Conservation (phyloP, 2,329 filamentous ascomycete species). For the Venturia asperata region DNA sequence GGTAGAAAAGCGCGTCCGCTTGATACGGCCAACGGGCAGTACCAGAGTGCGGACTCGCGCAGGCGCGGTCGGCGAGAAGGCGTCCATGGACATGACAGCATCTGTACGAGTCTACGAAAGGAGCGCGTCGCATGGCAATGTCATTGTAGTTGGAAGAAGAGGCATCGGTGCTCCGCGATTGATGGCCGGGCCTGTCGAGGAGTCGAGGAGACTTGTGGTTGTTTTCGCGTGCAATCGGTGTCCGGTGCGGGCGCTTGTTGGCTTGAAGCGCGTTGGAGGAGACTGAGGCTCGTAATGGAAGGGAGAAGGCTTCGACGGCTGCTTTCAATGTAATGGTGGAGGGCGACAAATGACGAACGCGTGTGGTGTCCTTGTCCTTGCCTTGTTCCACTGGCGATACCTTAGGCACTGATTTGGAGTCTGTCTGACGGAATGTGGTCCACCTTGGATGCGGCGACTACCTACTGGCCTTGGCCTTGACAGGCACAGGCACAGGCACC, state of each 20-base stretch:
- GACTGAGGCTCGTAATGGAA: neutral
- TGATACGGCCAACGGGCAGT: conserved; percentile 80
- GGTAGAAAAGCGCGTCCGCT: conserved; percentile 66
- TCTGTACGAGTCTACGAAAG: conserved; percentile 6
- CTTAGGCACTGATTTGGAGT: neutral
- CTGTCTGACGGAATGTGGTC: neutral
- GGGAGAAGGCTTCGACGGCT: too few species aligned
- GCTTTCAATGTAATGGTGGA: neutral
- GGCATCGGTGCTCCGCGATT: neutral
- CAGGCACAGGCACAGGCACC: too few species aligned
- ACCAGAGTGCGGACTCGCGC: conserved; percentile 84
- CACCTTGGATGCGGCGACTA: neutral
- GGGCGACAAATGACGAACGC: neutral
- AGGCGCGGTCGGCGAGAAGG: conserved; percentile 82
- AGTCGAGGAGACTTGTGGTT: neutral
- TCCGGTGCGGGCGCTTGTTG: too few species aligned
- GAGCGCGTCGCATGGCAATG: neutral
- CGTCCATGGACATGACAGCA: conserved; percentile 68
- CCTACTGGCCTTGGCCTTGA: too few species aligned
- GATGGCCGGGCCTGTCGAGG: neutral
- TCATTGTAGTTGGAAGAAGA: neutral
- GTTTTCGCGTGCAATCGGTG: neutral
- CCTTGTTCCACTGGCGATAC: neutral
- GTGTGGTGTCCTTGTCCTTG: too few species aligned
- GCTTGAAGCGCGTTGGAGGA: neutral